phyloP scores from a whole-genome alignment of 805 yeast genomes.

The Scheffersomyces amazonensis region DNA sequence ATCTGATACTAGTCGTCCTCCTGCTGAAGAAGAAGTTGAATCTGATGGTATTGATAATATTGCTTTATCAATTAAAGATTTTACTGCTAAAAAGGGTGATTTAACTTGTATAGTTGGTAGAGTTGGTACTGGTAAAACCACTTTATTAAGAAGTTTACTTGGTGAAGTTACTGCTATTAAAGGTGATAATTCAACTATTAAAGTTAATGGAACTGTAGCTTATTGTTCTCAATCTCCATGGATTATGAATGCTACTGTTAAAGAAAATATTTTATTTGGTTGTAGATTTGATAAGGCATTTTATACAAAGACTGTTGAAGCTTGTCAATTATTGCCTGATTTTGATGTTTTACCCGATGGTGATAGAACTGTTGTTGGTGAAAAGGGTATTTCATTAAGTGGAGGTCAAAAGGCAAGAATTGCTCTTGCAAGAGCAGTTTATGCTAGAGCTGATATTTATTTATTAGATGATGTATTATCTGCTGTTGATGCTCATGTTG shows the following conservation, averaged over 20 bases:
- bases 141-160: constrained; percentile 31
- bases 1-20: constrained; percentile 7
- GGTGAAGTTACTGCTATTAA: constrained; percentile 26
- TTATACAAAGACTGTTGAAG: constrained; percentile 30
- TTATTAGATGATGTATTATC: constrained; percentile 41
- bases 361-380: constrained; percentile 42
- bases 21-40: constrained; percentile 18
- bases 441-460: constrained; percentile 37
- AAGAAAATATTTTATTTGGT: constrained; percentile 40
- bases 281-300: constrained; percentile 26
- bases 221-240: constrained; percentile 41
- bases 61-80: constrained; percentile 31
- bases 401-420: constrained; percentile 45
- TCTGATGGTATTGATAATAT: constrained; percentile 13
- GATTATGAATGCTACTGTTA: constrained; percentile 39
- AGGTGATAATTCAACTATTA: constrained; percentile 12
- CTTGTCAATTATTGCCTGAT: constrained; percentile 36
- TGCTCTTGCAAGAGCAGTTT: constrained; percentile 41
- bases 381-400: constrained; percentile 40
- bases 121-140: constrained; percentile 41
- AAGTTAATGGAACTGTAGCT: constrained; percentile 32
- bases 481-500: constrained; percentile 44
- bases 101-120: constrained; percentile 41
- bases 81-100: constrained; percentile 30
- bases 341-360: constrained; percentile 36